A percentile compares a stretch with the other conserved stretches of the same genome.
phyloP scores from a whole-genome alignment of 225 moss, liverwort and hornwort genomes.

The Asterella californica region DNA sequence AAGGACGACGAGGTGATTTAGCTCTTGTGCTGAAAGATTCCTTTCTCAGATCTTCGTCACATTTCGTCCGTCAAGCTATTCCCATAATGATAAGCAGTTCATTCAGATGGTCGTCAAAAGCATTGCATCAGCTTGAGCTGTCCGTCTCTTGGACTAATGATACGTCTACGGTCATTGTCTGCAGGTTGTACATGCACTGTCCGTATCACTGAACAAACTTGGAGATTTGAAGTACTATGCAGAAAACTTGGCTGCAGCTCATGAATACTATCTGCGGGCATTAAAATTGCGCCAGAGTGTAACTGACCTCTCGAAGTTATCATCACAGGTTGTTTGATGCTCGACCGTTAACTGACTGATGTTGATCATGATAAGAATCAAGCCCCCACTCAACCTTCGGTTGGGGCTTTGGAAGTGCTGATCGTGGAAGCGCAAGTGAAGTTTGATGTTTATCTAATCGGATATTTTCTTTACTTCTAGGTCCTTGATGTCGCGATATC shows the following conservation, averaged over 20 bases:
- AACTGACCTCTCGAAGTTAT: slow-evolving; percentile 68
- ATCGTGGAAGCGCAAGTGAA: neutral
- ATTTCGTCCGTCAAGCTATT: neutral
- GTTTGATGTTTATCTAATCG: neutral
- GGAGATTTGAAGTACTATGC: slow-evolving; percentile 96
- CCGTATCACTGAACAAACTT: slow-evolving; percentile 94
- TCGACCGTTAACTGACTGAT: neutral
- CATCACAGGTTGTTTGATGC: slow-evolving; percentile 46
- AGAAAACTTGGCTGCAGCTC: slow-evolving; percentile 71
- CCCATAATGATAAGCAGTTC: neutral
- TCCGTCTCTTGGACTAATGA: neutral
- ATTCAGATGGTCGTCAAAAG: neutral
- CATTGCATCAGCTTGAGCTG: neutral
- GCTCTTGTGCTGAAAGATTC: no score
- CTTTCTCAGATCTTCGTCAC: neutral
- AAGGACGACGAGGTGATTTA: slow-evolving; percentile 65
- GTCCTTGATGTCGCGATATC: slow-evolving; percentile 91
- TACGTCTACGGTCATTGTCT: neutral
- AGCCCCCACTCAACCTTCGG: neutral
- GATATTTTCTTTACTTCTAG: slow-evolving; percentile 33
- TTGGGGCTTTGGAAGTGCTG: neutral
- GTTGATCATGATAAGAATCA: neutral
- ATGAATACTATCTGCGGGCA: slow-evolving; percentile 66
- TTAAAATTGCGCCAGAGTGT: slow-evolving; percentile 66
- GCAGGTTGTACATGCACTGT: slow-evolving; percentile 92